These are phyloP conservation scores for Yarrowia osloensis DNA, from an alignment of 805 yeast species.

Conservation along the genomic window DNA sequence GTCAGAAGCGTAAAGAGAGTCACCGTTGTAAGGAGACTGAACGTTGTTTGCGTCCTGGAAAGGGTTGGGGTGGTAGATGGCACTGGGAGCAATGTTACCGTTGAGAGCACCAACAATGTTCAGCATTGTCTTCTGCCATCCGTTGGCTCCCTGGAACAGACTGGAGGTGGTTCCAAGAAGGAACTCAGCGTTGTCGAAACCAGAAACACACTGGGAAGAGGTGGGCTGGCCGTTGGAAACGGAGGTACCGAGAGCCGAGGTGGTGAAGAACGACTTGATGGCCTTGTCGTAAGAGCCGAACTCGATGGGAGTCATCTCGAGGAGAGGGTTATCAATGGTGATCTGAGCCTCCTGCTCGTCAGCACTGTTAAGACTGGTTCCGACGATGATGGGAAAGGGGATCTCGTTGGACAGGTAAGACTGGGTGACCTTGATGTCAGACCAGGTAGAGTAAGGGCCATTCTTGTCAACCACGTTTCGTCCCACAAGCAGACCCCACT, in stretches of 20 bases:
- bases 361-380: conserved; percentile 39
- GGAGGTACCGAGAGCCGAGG: conserved; percentile 55
- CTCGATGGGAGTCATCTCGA: conserved; percentile 61
- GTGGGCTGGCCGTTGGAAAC: conserved; percentile 40
- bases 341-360: conserved; percentile 50
- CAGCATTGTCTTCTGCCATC: conserved; percentile 35
- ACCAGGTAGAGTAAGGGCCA: conserved; percentile 65
- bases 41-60: conserved; percentile 46
- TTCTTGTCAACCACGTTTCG: conserved; percentile 61
- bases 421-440: conserved; percentile 58
- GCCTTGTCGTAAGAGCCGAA: conserved; percentile 89
- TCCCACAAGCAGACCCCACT: conserved; percentile 78
- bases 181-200: conserved; percentile 80
- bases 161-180: conserved; percentile 81
- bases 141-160: conserved; percentile 61
- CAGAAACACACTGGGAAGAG: conserved; percentile 38
- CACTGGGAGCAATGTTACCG: conserved; percentile 56
- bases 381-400: conserved; percentile 70
- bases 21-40: conserved; percentile 43
- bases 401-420: conserved; percentile 60
- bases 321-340: conserved; percentile 50
- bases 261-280: conserved; percentile 63
- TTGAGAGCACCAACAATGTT: conserved; percentile 3
- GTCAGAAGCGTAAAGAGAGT: conserved; percentile 52
- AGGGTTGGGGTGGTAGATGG: conserved; percentile 74